Evolutionary conservation across 805 yeast species (phyloP).

Genomic region (Candida cerambycidarum): DNA sequence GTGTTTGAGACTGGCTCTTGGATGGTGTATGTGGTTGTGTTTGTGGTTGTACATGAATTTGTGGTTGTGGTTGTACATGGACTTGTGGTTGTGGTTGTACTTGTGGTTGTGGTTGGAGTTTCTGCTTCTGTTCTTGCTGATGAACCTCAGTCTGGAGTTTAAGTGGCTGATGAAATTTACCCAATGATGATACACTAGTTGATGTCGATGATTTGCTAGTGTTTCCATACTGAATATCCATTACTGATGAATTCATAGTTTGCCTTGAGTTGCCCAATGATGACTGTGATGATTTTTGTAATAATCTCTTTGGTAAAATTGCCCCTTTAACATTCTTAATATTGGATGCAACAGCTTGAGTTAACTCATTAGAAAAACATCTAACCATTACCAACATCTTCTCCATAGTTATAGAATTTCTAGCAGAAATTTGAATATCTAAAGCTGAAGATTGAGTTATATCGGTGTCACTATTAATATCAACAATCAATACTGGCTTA

Average conservation of each 20-base stretch:
- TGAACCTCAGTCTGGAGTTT: background rate
- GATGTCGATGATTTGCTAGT: slow-evolving; percentile 26
- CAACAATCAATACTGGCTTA: slow-evolving; percentile 35
- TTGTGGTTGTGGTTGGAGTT: too few species aligned
- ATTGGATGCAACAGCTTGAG: slow-evolving; percentile 24
- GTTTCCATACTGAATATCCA: slow-evolving; percentile 25
- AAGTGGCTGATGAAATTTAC: background rate
- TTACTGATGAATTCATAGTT: slow-evolving; percentile 38
- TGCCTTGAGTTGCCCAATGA: slow-evolving; percentile 17
- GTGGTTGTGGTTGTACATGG: too few species aligned
- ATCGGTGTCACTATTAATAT: slow-evolving; percentile 22
- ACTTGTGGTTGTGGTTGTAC: too few species aligned
- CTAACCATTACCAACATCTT: slow-evolving; percentile 32
- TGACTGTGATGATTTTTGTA: slow-evolving; percentile 13
- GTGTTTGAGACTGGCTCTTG: slow-evolving; percentile 1
- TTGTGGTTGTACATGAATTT: too few species aligned
- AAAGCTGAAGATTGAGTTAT: slow-evolving; percentile 37
- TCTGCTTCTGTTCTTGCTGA: too few species aligned
- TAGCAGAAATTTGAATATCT: slow-evolving; percentile 36
- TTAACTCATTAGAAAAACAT: slow-evolving; percentile 28
- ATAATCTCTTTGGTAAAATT: slow-evolving; percentile 15
- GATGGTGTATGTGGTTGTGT: too few species aligned
- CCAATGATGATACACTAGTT: slow-evolving; percentile 18
- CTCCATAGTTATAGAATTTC: slow-evolving; percentile 32
- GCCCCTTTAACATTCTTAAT: slow-evolving; percentile 30